Conservation (phyloP, 441 rosid species). For the Lepidium campestre region DNA sequence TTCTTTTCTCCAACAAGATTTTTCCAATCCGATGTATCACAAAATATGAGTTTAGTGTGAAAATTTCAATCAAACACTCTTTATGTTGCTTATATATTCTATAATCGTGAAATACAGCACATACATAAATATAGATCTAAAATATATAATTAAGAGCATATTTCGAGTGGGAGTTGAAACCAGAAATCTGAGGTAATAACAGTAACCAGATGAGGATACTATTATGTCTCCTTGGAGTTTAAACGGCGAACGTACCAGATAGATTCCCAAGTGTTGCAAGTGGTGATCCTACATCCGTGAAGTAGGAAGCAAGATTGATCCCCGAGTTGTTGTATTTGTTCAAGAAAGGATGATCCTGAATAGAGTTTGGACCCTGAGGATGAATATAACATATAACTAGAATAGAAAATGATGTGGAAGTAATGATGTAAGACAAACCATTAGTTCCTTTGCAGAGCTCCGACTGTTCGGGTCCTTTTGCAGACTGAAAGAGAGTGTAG, state of each 20-base stretch:
- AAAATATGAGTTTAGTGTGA: not conserved
- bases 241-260: slow-evolving; percentile 36
- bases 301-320: slow-evolving; percentile 75
- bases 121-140: not conserved
- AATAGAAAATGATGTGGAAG: not conserved
- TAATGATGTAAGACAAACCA: slow-evolving; percentile 19
- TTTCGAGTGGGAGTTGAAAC: not conserved
- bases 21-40: not conserved
- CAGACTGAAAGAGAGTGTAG: slow-evolving; percentile 48
- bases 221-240: not conserved
- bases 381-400: not conserved
- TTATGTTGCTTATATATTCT: slow-evolving; percentile 9
- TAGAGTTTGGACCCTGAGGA: not conserved
- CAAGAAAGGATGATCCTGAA: slow-evolving; percentile 75
- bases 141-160: not conserved
- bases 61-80: not conserved
- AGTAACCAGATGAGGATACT: slow-evolving; percentile 1
- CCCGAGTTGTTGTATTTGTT: slow-evolving; percentile 53
- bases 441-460: slow-evolving; percentile 53
- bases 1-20: not conserved
- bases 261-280: slow-evolving; percentile 66
- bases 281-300: slow-evolving; percentile 81
- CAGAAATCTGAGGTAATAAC: not conserved
- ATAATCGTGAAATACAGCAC: not conserved
- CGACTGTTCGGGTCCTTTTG: slow-evolving; percentile 69